Evolutionary conservation across 192 early-diverging fungal species (phyloP).

Genomic region (Coemansia sp.): DNA sequence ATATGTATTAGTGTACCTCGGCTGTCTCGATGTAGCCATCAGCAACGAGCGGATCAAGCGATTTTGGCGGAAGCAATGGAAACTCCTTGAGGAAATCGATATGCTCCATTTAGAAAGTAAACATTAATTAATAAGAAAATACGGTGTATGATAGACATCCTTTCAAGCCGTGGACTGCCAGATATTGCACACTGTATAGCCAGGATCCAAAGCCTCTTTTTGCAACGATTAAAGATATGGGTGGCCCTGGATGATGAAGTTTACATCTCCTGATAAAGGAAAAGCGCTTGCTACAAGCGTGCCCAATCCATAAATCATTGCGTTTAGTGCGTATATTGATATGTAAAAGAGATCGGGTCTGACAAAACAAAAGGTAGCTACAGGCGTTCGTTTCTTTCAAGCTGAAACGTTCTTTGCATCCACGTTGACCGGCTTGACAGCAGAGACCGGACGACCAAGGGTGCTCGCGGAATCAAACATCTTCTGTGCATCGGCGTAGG

Average conservation of each 20-base stretch:
- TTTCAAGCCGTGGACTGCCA: not conserved
- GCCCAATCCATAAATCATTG: too few relatives aligned
- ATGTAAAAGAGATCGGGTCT: too few relatives aligned
- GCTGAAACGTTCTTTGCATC: conserved; percentile 6
- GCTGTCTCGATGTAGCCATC: conserved; percentile 36
- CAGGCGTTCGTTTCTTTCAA: not conserved
- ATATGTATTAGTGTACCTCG: conserved; percentile 5
- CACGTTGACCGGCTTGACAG: not conserved
- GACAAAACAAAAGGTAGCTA: not conserved
- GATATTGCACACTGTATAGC: too few relatives aligned
- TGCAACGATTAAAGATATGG: conserved; percentile 1
- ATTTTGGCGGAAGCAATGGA: conserved; percentile 35
- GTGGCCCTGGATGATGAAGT: not conserved
- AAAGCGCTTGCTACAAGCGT: too few relatives aligned
- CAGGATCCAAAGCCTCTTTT: not conserved
- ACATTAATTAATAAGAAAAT: not conserved
- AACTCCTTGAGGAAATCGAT: conserved; percentile 43
- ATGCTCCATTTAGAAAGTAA: conserved; percentile 21
- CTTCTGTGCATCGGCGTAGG: conserved; percentile 75
- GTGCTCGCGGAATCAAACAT: conserved; percentile 49
- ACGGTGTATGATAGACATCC: not conserved
- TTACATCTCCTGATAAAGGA: too few relatives aligned
- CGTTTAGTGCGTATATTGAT: too few relatives aligned
- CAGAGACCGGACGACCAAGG: conserved; percentile 28
- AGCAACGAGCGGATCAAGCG: conserved; percentile 30